phyloP scores from a whole-genome alignment of 805 yeast genomes.

The Metschnikowia anglica region DNA sequence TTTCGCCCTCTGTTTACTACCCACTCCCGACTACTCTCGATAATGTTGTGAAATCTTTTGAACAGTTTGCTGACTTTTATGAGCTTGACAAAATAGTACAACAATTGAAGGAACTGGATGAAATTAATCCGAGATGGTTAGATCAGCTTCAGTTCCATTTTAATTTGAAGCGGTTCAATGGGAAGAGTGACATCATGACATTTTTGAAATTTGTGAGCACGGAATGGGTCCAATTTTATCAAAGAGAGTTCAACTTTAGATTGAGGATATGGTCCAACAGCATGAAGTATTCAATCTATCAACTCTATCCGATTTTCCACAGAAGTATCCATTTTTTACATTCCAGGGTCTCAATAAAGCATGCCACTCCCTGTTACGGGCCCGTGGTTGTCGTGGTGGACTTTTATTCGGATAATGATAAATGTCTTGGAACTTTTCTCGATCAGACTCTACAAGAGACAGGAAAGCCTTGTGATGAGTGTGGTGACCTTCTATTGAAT shows the following conservation, averaged over 20 bases:
- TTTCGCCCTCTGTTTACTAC: constrained; percentile 82
- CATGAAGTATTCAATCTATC: constrained; percentile 37
- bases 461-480: constrained; percentile 68
- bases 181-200: constrained; percentile 32
- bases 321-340: constrained; percentile 77
- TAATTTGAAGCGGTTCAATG: constrained; percentile 29
- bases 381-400: constrained; percentile 84
- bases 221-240: constrained; percentile 42
- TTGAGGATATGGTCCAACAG: constrained; percentile 50
- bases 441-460: constrained; percentile 77
- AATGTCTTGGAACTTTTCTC: constrained; percentile 83
- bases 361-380: constrained; percentile 90
- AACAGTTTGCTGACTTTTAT: constrained; percentile 26
- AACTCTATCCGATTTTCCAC: constrained; percentile 52
- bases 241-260: constrained; percentile 46
- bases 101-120: constrained; percentile 24
- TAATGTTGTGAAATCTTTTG: constrained; percentile 55
- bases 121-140: constrained; percentile 28
- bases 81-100: constrained; percentile 25
- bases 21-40: constrained; percentile 63
- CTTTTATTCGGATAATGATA: constrained; percentile 87
- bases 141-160: constrained; percentile 28
- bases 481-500: constrained; percentile 66
- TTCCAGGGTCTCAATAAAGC: constrained; percentile 77
- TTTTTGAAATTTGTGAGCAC: constrained; percentile 39